Conservation (phyloP, 192 early-diverging fungal species). For the Backusella mclennaniae region DNA sequence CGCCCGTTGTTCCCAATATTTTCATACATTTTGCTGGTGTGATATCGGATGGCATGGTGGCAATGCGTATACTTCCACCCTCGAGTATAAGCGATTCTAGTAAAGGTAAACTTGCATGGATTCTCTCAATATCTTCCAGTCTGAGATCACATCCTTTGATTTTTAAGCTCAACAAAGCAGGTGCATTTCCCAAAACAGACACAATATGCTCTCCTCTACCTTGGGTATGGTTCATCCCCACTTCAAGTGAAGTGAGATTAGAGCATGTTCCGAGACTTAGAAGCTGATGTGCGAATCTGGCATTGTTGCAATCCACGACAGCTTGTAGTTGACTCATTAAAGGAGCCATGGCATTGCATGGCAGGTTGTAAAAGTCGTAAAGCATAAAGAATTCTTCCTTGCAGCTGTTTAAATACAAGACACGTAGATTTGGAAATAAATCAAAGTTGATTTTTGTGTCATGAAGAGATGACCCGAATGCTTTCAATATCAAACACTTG, state of each 20-base stretch:
- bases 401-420: not conserved
- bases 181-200: not conserved
- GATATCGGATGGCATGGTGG: not conserved
- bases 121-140: not conserved
- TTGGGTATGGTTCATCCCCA: not conserved
- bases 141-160: not conserved
- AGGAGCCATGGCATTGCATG: not conserved
- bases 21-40: not conserved
- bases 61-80: not conserved
- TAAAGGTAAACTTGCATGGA: not conserved
- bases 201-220: not conserved
- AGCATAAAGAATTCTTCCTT: not conserved
- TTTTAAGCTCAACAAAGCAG: not conserved
- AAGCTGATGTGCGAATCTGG: not conserved
- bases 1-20: not conserved
- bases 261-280: not conserved
- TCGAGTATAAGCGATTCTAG: not conserved
- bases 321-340: not conserved
- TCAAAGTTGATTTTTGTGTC: not conserved
- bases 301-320: not conserved
- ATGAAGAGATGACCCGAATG: not conserved
- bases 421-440: conserved; percentile 2
- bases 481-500: not conserved
- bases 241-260: not conserved
- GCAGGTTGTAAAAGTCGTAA: not conserved